A percentile compares a stretch with the other conserved stretches of the same genome.
Conservation (phyloP, 176 grass and related monocot genomes). For the Phoenix roebelenii region DNA sequence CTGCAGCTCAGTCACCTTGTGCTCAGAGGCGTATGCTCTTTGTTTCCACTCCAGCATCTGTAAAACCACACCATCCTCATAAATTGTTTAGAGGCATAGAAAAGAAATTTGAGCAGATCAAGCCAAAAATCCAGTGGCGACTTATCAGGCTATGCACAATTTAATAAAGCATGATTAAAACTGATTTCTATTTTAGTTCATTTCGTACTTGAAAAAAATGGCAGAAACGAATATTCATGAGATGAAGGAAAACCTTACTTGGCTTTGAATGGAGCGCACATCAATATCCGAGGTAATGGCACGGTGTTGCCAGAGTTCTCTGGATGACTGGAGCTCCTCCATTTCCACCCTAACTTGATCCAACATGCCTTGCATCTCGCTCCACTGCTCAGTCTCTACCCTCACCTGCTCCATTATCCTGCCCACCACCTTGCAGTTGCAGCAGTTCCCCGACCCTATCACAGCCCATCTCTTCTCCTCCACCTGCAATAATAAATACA, state of each 20-base stretch:
- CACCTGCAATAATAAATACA: conserved; percentile 8
- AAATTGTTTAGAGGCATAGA: too few relatives aligned
- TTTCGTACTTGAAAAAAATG: too few relatives aligned
- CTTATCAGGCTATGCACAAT: too few relatives aligned
- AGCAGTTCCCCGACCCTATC: conserved; percentile 32
- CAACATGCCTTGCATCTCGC: conserved; percentile 88
- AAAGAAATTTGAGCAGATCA: too few relatives aligned
- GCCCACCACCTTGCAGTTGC: conserved; percentile 63
- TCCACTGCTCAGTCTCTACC: conserved; percentile 79
- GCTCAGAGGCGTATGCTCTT: conserved; percentile 37
- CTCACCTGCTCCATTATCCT: conserved; percentile 93
- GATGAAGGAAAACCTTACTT: conserved; percentile 36
- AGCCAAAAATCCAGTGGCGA: too few relatives aligned
- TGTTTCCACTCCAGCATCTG: conserved; percentile 82
- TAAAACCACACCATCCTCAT: neutral
- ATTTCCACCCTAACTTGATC: conserved; percentile 85
- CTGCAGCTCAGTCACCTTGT: conserved; percentile 39
- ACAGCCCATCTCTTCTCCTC: conserved; percentile 22
- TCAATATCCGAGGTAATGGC: conserved; percentile 63
- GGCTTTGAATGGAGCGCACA: conserved; percentile 53
- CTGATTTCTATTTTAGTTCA: too few relatives aligned
- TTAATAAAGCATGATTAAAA: too few relatives aligned
- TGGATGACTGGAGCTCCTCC: conserved; percentile 69
- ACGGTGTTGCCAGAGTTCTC: conserved; percentile 60
- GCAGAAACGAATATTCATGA: too few relatives aligned